Evolutionary conservation across 768 basidiomycete genomes (phyloP).

Genomic region (Agrocybe pediades): DNA sequence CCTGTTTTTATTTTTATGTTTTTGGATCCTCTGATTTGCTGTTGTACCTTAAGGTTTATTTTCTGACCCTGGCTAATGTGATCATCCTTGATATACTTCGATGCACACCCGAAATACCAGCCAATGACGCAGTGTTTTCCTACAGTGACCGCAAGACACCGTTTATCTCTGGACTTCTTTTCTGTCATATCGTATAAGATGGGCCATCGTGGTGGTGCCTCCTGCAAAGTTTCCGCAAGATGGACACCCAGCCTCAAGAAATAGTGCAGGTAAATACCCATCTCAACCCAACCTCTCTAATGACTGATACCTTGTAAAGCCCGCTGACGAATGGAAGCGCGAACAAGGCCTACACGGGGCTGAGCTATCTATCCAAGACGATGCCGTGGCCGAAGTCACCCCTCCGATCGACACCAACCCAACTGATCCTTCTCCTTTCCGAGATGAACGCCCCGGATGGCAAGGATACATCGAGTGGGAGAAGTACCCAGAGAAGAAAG

Average conservation of each 20-base stretch:
- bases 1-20: not conserved
- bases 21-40: not conserved
- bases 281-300: not conserved
- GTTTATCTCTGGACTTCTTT: not conserved
- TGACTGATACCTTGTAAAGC: not conserved
- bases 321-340: conserved; percentile 3
- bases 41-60: no score
- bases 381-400: not conserved
- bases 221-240: no score
- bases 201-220: no score
- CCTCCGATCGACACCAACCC: not conserved
- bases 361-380: not conserved
- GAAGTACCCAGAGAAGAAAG: conserved; percentile 14
- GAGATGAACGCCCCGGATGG: conserved; percentile 3
- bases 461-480: conserved; percentile 15
- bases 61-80: no score
- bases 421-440: not conserved
- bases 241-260: conserved; percentile 5
- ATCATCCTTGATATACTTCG: no score
- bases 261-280: not conserved
- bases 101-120: not conserved
- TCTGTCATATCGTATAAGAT: no score
- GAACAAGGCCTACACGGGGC: conserved; percentile 2
- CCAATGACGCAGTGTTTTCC: not conserved
- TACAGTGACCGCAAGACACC: not conserved